Percentiles rank a stretch among this genome's conserved stretches.
These are phyloP conservation scores for Taphrina populina DNA, from an alignment of 1,139 yeast species.

Conservation along the genomic window DNA sequence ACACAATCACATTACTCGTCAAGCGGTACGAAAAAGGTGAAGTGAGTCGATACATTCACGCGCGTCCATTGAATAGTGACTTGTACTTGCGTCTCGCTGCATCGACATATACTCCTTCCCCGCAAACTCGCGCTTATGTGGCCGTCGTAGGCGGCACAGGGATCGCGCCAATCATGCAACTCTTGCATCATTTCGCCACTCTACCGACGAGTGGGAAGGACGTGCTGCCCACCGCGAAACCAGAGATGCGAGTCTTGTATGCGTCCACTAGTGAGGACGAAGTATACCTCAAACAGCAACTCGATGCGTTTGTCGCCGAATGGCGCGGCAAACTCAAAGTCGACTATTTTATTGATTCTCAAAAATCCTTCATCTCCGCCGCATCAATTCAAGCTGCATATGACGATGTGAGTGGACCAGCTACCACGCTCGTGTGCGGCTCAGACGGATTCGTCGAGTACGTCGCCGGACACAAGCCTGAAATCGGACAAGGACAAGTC, in stretches of 20 bases:
- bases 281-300: slow-evolving; percentile 18
- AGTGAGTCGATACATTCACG: slow-evolving; percentile 34
- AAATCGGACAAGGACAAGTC: slow-evolving; percentile 30
- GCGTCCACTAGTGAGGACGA: slow-evolving; percentile 12
- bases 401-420: not conserved
- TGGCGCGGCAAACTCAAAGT: slow-evolving; percentile 10
- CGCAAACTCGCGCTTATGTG: not conserved
- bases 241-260: slow-evolving; percentile 21
- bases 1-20: slow-evolving; percentile 17
- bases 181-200: slow-evolving; percentile 6
- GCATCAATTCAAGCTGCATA: not conserved
- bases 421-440: slow-evolving; percentile 31
- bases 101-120: slow-evolving; percentile 10
- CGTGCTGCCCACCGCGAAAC: slow-evolving; percentile 5
- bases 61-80: slow-evolving; percentile 12
- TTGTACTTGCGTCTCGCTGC: slow-evolving; percentile 14
- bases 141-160: slow-evolving; percentile 34
- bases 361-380: not conserved
- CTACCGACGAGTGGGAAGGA: slow-evolving; percentile 2
- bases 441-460: slow-evolving; percentile 33
- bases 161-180: slow-evolving; percentile 27
- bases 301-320: not conserved
- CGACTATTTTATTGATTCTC: slow-evolving; percentile 21
- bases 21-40: slow-evolving; percentile 34
- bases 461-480: slow-evolving; percentile 34